These are phyloP conservation scores for Saccharomyces mikatae DNA, from an alignment of 805 yeast species.

Conservation along the genomic window DNA sequence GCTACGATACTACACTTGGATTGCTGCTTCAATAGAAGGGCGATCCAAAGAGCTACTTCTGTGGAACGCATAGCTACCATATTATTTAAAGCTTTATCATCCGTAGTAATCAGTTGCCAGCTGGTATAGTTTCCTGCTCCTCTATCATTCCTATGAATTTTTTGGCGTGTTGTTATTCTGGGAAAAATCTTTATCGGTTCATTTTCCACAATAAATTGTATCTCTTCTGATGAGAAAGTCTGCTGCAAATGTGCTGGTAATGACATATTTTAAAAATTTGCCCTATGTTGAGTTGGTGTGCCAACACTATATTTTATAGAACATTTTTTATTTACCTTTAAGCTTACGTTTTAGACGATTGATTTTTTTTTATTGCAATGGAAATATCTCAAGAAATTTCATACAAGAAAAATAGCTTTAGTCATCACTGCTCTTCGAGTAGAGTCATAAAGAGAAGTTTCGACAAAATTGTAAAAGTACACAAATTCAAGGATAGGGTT, in stretches of 20 bases:
- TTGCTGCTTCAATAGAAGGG: conserved; percentile 73
- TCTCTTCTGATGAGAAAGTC: conserved; percentile 66
- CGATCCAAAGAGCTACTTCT: conserved; percentile 80
- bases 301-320: neutral
- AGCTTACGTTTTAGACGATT: neutral
- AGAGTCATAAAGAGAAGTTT: neutral
- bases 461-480: neutral
- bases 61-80: conserved; percentile 55
- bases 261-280: conserved; percentile 39
- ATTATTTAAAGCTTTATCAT: conserved; percentile 24
- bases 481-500: neutral
- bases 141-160: conserved; percentile 5
- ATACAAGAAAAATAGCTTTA: neutral
- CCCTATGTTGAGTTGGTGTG: neutral
- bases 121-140: conserved; percentile 2
- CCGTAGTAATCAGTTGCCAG: conserved; percentile 34
- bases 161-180: conserved; percentile 34
- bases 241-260: conserved; percentile 47
- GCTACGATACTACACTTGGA: conserved; percentile 77
- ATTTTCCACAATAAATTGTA: conserved; percentile 80
- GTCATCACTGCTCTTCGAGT: neutral
- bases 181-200: conserved; percentile 70
- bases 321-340: neutral
- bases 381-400: neutral
- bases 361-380: neutral